Evolutionary conservation across 345 rosid genomes (phyloP), one percentile per base, ranked within the genome.

Genomic region (Gossypium turneri): DNA sequence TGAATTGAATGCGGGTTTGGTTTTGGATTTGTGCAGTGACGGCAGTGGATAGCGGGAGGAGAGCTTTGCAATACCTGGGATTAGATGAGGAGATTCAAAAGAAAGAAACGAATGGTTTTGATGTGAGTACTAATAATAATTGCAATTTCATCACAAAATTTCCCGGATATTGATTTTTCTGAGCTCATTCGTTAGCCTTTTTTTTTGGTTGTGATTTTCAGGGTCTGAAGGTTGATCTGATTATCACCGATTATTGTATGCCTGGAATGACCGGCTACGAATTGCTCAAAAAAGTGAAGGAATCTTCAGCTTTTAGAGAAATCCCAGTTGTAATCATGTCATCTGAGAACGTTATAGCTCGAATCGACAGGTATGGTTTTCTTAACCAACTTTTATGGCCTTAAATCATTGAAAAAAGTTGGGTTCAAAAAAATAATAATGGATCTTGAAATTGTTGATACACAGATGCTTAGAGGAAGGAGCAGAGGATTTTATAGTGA

Each of bases 261-360:
- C 99, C 99, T 24, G 99, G 92, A 80, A 95, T 95, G 99, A 92
- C 96, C 12, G 99, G 99, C 17, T 95, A 92, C 73, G 99, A 95
- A 77, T 84, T 95, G 78, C 94, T 95, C 63, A 95, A 92, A 86
- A 92, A 92, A 76, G 85, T 95, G 55, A 95, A 95, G 95, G 97
- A 88, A 78, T 95, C 95, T 12, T 89, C 98, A 0, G 83, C 75
- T 78, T 83, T 91, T 68, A 82, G 87, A 74, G 85, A 93, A 81
- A 86, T 88, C 43, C 99, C 99, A 10, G 98, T 95, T 2, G 97
- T 95, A 12, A 91, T 95, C 51, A 90, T 95, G 99, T 95, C 99
- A 16, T 95, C 99, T 2, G 99, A 95, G 79, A 93, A 95, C 57
- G 81, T 95, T 34, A 10, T 91, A 78, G 68, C 98, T 19, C 86